A percentile compares a stretch with the other conserved stretches of the same genome.
These are phyloP conservation scores for Omphalea diandra DNA, from an alignment of 441 rosid species.

Conservation along the genomic window DNA sequence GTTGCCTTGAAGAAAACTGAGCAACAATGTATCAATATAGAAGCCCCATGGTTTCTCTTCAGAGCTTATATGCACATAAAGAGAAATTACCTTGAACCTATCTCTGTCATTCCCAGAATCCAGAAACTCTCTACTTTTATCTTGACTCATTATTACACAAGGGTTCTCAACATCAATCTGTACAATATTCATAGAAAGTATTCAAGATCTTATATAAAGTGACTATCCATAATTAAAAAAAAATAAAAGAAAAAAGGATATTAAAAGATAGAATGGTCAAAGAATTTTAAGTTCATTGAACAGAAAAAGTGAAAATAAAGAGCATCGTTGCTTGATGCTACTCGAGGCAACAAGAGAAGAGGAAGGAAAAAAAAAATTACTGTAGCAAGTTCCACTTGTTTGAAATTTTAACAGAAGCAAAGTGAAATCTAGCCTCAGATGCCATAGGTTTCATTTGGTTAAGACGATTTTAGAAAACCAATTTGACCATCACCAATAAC, in stretches of 20 bases:
- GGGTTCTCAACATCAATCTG: constrained; percentile 99
- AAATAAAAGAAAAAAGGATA: not conserved
- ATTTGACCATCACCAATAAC: too few species aligned
- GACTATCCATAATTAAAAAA: not conserved
- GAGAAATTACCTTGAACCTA: constrained; percentile 71
- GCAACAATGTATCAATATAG: constrained; percentile 31
- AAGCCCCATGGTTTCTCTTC: constrained; percentile 17
- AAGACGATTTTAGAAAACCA: too few species aligned
- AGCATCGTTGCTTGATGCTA: not conserved
- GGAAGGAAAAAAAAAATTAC: not conserved
- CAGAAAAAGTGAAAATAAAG: not conserved
- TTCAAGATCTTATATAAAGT: not conserved
- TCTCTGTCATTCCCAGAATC: constrained; percentile 97
- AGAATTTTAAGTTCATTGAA: not conserved
- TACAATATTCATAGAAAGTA: constrained; percentile 2
- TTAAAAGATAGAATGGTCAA: not conserved
- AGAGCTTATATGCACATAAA: not conserved
- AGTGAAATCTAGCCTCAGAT: constrained; percentile 2
- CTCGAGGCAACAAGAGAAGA: not conserved
- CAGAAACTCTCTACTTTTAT: constrained; percentile 94
- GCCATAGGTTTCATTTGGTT: not conserved
- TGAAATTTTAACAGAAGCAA: not conserved
- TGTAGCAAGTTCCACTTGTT: not conserved
- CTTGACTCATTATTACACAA: constrained; percentile 97
- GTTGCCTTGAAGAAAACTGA: constrained; percentile 96